Evolutionary conservation across 140 eudicot genomes (phyloP), one percentile per base, ranked within the genome.

Genomic region (Anethum foeniculum): DNA sequence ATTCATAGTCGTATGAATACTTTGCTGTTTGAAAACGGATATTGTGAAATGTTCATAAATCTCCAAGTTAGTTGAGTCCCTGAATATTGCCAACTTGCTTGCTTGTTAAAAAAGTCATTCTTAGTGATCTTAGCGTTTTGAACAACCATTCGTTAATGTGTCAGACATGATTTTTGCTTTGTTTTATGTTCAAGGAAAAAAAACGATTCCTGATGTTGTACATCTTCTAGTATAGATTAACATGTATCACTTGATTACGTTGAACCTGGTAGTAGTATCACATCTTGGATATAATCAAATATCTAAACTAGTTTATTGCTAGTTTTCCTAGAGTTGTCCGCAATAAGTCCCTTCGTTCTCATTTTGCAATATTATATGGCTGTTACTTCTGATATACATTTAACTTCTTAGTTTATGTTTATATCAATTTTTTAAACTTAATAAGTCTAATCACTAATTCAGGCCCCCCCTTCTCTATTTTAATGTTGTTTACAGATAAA

Each of bases 401-500:
- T 32, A 32, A 32, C 43, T 68, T 68, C n/a, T 68, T 32, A 68
- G 36, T 68, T 23, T 34, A 13, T 13, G n/a, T 68, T 68, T 68
- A 62, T 2, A 32, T 25, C 14, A 62, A 62, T 6, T 62, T 62
- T 25, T 32, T 62, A 62, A n/a, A 11, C 36, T 62, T 25, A 25
- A 62, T 13, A 10, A 62, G 69, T 25, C 18, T 60, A 25, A 62
- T 30, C 36, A 62, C 27, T 58, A 8, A 62, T 62, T 62, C 36
- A 62, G 69, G 36, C 44, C 19, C 78, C 78, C 23, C 21, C 3
- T 74, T 74, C 25, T 15, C 2, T 58, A 58, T 23, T 9, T 27
- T 23, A 41, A 41, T 72, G 49, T 23, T 21, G 75, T 58, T 5
- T 49, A 71, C 91, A 95, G 99, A 89, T 87, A 65, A 89, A 90